phyloP scores from a whole-genome alignment of 1,284 basidiomycete genomes.

The Neonothopanus nambi region DNA sequence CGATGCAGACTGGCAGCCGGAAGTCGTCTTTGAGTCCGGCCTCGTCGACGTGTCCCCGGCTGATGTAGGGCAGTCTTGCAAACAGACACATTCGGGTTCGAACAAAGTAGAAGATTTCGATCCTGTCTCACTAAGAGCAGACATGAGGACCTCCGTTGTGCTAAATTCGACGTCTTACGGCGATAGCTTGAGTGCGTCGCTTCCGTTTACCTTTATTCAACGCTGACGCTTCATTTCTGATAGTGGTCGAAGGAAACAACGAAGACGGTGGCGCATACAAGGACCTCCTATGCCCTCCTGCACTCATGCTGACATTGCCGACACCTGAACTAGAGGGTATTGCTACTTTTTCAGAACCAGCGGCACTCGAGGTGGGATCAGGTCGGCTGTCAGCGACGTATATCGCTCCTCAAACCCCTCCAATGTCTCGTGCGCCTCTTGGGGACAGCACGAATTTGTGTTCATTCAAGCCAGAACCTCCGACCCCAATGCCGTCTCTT shows the following conservation, averaged over 20 bases:
- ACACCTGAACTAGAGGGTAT: slow-evolving; percentile 5
- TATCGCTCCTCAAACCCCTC: slow-evolving; percentile 2
- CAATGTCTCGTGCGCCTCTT: neutral
- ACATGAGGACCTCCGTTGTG: neutral
- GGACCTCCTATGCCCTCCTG: slow-evolving; percentile 3
- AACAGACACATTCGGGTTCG: neutral
- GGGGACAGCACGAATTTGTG: neutral
- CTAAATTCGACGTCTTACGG: neutral
- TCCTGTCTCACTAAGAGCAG: neutral
- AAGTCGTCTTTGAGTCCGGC: neutral
- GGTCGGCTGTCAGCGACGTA: neutral
- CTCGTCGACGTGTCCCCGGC: too few species aligned
- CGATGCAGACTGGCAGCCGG: slow-evolving; percentile 8
- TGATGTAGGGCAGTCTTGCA: neutral
- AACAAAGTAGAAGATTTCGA: neutral
- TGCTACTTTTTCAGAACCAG: neutral
- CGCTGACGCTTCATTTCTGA: neutral
- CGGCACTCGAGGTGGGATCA: neutral
- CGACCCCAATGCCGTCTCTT: slow-evolving; percentile 12
- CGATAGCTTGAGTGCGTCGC: neutral
- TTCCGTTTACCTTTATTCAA: neutral
- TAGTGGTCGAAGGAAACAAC: neutral
- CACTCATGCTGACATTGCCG: slow-evolving; percentile 10
- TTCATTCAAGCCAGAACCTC: neutral
- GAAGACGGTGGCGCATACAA: neutral